Conservation (phyloP, 2,329 filamentous ascomycete species). For the Ophiostoma sp. region DNA sequence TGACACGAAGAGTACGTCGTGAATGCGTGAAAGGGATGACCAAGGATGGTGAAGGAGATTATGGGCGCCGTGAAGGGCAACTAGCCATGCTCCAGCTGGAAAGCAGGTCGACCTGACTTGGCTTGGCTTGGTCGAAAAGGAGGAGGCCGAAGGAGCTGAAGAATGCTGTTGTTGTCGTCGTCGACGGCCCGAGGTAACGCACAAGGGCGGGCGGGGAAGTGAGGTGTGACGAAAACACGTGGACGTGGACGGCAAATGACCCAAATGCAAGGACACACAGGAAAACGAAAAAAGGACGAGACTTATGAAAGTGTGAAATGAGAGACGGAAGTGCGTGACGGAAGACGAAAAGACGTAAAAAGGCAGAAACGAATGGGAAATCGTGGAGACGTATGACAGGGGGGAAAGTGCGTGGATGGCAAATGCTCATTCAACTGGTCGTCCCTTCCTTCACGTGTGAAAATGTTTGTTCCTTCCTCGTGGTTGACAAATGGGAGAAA, state of each 20-base stretch:
- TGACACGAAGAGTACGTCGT: too few relatives aligned
- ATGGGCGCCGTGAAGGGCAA: not conserved
- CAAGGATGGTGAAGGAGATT: not conserved
- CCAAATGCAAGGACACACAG: not conserved
- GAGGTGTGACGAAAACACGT: not conserved
- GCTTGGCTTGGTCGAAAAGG: not conserved
- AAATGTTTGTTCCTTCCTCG: constrained; percentile 5
- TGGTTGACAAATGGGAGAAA: not conserved
- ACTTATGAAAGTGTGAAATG: not conserved
- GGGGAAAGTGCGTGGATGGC: not conserved
- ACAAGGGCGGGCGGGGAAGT: not conserved
- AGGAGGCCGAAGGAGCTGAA: not conserved
- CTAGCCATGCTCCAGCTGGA: not conserved
- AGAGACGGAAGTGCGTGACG: not conserved
- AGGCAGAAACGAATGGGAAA: not conserved
- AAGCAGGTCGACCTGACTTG: not conserved
- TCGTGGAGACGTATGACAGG: not conserved
- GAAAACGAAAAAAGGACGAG: not conserved
- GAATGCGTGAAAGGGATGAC: not conserved
- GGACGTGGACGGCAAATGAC: not conserved
- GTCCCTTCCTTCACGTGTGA: constrained; percentile 11
- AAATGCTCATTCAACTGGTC: not conserved
- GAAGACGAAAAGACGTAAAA: not conserved
- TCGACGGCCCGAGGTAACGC: not conserved
- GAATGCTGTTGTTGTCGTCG: not conserved